Base-by-base conservation (phyloP, 306 rosid genomes). In the Sophora flavescens region DNA sequence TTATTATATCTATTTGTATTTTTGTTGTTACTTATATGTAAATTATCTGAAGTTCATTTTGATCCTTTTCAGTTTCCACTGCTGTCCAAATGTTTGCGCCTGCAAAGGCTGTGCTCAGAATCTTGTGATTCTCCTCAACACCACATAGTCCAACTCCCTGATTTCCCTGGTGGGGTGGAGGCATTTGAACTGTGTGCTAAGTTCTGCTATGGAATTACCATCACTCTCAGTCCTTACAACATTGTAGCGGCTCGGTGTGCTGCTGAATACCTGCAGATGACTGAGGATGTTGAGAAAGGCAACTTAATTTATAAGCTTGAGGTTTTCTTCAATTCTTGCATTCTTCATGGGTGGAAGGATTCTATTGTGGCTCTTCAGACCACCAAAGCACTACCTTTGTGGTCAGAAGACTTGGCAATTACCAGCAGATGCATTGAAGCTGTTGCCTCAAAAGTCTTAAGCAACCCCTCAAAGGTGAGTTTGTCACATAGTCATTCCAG, bases 291-390 rank as follows among this genome's bases (percentile, higher is more conserved):
- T 57, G 99, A 96, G 82, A 90, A 89, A 71, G 99, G 99, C 36
- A 96, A 96, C 85, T 68, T 96, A 32, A 81, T 89, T 53, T 79
- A 86, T 52, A 96, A 96, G 88, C 89, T 96, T 38, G 99, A 96
- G 28, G 93, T 91, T 28, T 96, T 96, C 89, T 87, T 96, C 87
- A 87, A 78, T 79, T 96, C 98, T 4, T 96, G 99, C 82, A 78
- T 96, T 36, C 98, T 96, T 72, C 86, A 71, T 70, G 99, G 99
- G 2, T 96, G 99, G 99, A 92, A 96, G 76, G 99, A 96, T 67
- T 68, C 93, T 53, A 88, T 96, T 64, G 89, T 91, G 65, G 85
- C 94, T 60, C 87, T 96, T 18, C 99, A 92, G 77, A 91, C 91
- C 89, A 93, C 98, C 8, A 92, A 92, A 77, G 85, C 89, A 4